Evolutionary conservation across 2,329 filamentous ascomycete genomes (phyloP).

Genomic region (Mycosphaerella sp.): DNA sequence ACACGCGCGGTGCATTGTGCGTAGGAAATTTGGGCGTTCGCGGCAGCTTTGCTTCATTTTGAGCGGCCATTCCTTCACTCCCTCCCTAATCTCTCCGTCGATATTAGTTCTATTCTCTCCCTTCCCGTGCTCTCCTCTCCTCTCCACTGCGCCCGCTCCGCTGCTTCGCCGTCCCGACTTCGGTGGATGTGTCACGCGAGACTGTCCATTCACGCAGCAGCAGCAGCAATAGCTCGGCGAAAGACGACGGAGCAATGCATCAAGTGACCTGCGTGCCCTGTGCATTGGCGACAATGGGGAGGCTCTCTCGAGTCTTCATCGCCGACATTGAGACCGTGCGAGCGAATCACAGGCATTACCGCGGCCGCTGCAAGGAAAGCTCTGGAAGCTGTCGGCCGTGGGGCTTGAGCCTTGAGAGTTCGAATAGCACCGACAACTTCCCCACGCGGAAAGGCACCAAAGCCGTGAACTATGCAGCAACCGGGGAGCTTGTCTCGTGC

Average conservation of each 20-base stretch:
- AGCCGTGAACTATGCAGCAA: too few relatives aligned
- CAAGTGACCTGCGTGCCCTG: neutral
- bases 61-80: constrained; percentile 17
- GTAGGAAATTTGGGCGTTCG: constrained; percentile 50
- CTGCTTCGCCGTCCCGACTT: neutral
- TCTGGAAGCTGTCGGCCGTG: neutral
- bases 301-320: neutral
- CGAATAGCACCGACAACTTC: too few relatives aligned
- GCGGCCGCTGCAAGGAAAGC: neutral
- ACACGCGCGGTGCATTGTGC: constrained; percentile 68
- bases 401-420: neutral
- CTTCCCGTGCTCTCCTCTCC: too few relatives aligned
- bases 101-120: too few relatives aligned
- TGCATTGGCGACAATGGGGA: neutral
- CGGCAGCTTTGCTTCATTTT: constrained; percentile 28
- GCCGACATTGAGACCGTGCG: constrained; percentile 12
- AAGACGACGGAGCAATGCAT: too few relatives aligned
- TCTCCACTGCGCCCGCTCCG: too few relatives aligned
- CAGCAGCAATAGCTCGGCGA: neutral
- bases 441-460: too few relatives aligned
- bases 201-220: neutral
- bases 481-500: too few relatives aligned
- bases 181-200: neutral
- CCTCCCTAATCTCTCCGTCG: neutral
- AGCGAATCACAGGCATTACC: constrained; percentile 8